Evolutionary conservation across 495 filamentous ascomycete species (phyloP), one percentile per base, ranked within the genome.

Genomic region (Xylaria venustula): DNA sequence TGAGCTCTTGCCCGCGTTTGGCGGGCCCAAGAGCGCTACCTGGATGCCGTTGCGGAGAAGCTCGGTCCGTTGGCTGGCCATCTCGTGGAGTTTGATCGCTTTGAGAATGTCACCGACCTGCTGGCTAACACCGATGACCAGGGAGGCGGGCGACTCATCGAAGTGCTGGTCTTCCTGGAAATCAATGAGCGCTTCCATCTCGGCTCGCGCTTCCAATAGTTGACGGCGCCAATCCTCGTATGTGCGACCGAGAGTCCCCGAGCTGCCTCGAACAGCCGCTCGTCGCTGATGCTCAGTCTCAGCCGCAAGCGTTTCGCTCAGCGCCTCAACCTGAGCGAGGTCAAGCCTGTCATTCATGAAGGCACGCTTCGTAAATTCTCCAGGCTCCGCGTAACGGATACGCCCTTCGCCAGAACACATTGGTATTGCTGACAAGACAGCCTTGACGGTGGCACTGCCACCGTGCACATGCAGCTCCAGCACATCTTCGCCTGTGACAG

Each of bases 101-200:
- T 73, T 65, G 51, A 79, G 73, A 48, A 98, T 81, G 3, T 64
- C 70, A 14, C 69, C 64, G 9, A 96, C 85, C 64, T 90, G 83
- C 12, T 56, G 65, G 20, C 85, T 81, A 25, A 96, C 90, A 30
- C 85, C 90, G 2, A 63, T 67, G 5, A 92, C 79, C 28, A 98
- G 77, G 58, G 88, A 84, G 7, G 79, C 76, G 0, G 92, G 89
- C 1, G 90, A 88, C 67, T 96, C 92, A 55, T 97, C 93, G 63
- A 98, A 97, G 77, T 96, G 88, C 74, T 98, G 93, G 67, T 98
- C 95, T 73, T 98, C 94, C 1, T 89, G 88, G 72, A 98, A 98
- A 70, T 98, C 94, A 67, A 98, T 98, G 59, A 98, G 75, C 0
- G 94, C 94, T 71, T 98, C 94, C 50, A 98, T 80, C 74, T 97